Percentiles rank a stretch among this genome's conserved stretches.
Evolutionary conservation across 768 basidiomycete species (phyloP).

Genomic region (Pisolithus orientalis): DNA sequence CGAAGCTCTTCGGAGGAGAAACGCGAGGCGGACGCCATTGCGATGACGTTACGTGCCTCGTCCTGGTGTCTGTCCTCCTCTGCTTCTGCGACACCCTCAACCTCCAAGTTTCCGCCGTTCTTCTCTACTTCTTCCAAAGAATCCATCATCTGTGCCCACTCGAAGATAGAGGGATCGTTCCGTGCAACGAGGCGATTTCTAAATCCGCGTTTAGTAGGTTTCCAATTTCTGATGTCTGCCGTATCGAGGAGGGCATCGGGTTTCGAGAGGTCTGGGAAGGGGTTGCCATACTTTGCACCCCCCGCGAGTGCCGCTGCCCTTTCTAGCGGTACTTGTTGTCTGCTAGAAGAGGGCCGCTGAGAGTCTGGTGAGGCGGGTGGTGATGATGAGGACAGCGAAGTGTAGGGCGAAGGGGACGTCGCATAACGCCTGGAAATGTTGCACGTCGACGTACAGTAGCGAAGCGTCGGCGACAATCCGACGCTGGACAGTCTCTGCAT

Average conservation of each 20-base stretch:
- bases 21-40: slow-evolving; percentile 12
- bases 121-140: slow-evolving; percentile 21
- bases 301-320: not conserved
- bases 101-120: slow-evolving; percentile 19
- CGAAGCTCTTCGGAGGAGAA: slow-evolving; percentile 18
- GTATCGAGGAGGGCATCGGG: slow-evolving; percentile 59
- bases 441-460: slow-evolving; percentile 4
- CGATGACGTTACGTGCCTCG: slow-evolving; percentile 7
- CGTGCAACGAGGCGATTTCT: slow-evolving; percentile 60
- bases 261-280: slow-evolving; percentile 57
- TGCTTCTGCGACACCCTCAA: not conserved
- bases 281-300: not conserved
- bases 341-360: not conserved
- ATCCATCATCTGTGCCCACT: slow-evolving; percentile 15
- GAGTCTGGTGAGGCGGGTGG: not conserved
- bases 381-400: not conserved
- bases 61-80: slow-evolving; percentile 15
- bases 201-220: slow-evolving; percentile 45
- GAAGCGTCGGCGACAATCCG: slow-evolving; percentile 9
- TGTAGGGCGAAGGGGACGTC: too few species aligned
- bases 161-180: slow-evolving; percentile 67
- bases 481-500: slow-evolving; percentile 24
- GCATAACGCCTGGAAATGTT: not conserved
- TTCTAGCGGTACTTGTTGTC: slow-evolving; percentile 8
- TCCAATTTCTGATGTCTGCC: slow-evolving; percentile 46